Evolutionary conservation across 805 yeast genomes (phyloP), one percentile per base, ranked within the genome.

Genomic region (Suhomyces tanzawaensis): DNA sequence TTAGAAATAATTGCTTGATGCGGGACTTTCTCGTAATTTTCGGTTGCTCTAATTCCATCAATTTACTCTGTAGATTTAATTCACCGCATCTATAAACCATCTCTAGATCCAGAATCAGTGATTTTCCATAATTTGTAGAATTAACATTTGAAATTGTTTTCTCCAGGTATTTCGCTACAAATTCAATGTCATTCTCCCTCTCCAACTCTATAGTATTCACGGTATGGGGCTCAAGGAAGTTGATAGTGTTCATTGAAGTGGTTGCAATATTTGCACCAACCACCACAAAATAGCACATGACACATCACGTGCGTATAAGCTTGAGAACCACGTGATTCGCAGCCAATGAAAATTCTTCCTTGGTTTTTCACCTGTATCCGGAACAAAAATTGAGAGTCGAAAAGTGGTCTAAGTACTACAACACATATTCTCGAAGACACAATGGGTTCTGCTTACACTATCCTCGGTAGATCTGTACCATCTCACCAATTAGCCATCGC

Each of bases 391-490:
- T n/a, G 18, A 28, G 13, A 7, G 19, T 13, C 17, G 30, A 28
- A 30, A n/a, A 25, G 12, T 14, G 15, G 15, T 25, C 12, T 12
- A 6, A 25, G 7, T 25, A 7, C 9, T 15, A 8, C 36, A 4
- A 17, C 4, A 4, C 6, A 39, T 38, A 29, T 53, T 53, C 12
- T 15, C 30, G 6, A 13, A 27, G 30, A 27, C 18, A 27, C 19
- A 60, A 88, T 88, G 95, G 95, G 85, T 66, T 79, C 85, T 57
- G 85, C 88, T 60, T 90, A 90, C 76, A 72, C 72, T 45, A 83
- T 90, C 53, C 71, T 88, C 56, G 98, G 98, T 45, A 87, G 76
- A 71, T 66, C 85, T 48, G 80, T 89, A 56, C 88, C 80, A 55
- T 79, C 97, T 45, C 91, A 89, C 69, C 84, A 62, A 37, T 77